phyloP scores from a whole-genome alignment of 306 rosid species.

The Ochetophila trinervis region DNA sequence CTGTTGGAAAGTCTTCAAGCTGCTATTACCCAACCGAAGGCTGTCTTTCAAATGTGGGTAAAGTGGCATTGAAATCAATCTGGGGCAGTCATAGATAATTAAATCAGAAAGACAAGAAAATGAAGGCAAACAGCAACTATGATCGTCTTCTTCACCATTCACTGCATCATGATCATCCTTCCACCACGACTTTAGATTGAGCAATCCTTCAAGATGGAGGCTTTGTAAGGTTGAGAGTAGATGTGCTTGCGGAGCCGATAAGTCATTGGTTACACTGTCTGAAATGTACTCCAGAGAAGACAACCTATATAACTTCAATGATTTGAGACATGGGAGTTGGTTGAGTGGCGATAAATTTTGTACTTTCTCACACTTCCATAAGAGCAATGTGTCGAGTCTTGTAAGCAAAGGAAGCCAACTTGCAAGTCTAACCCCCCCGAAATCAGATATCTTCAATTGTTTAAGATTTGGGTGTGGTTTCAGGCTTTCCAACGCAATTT shows the following conservation, averaged over 20 bases:
- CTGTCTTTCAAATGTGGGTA: background rate
- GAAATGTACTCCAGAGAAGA: background rate
- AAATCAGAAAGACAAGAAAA: conserved; percentile 18
- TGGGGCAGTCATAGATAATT: conserved; percentile 3
- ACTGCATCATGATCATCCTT: no score
- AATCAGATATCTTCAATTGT: conserved; percentile 6
- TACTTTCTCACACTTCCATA: accelerated
- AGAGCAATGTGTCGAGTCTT: background rate
- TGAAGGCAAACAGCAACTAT: background rate
- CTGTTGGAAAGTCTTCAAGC: background rate
- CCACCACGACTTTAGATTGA: conserved; percentile 5
- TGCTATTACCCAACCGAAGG: background rate
- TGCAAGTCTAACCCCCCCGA: conserved; percentile 18
- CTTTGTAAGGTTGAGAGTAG: background rate
- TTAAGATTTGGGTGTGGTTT: background rate
- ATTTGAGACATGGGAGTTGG: background rate
- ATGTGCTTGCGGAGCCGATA: no score
- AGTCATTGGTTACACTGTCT: background rate
- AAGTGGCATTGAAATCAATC: conserved; percentile 16
- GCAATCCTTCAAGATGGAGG: background rate
- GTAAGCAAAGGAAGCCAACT: background rate
- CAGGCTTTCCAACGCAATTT: conserved; percentile 18
- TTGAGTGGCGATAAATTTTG: background rate
- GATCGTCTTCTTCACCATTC: background rate
- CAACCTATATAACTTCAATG: background rate